Percentiles rank a stretch among this genome's conserved stretches.
Conservation (phyloP, 495 filamentous ascomycete species). For the Melanomma pulvis-pyrius region DNA sequence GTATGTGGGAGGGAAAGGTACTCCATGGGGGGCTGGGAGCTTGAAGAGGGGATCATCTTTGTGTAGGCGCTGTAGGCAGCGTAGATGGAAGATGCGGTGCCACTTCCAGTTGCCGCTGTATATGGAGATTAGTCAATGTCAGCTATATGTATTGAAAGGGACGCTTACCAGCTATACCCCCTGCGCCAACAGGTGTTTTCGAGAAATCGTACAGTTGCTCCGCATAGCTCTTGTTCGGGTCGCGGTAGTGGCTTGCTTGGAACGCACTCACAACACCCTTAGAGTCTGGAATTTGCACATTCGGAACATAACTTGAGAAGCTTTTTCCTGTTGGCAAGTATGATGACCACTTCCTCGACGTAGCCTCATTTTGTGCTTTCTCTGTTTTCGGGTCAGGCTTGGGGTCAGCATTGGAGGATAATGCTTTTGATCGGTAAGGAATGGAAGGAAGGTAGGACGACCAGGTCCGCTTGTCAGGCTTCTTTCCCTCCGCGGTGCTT, state of each 20-base stretch:
- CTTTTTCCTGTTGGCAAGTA: constrained; percentile 46
- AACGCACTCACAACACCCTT: constrained; percentile 39
- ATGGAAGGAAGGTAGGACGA: constrained; percentile 39
- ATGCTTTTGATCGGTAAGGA: constrained; percentile 27
- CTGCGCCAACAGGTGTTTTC: constrained; percentile 49
- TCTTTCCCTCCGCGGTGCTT: constrained; percentile 9
- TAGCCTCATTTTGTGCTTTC: constrained; percentile 38
- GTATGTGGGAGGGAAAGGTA: constrained; percentile 48
- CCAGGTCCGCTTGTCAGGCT: constrained; percentile 30
- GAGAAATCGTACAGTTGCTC: constrained; percentile 49
- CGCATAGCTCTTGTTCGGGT: constrained; percentile 46
- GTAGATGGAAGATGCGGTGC: constrained; percentile 43
- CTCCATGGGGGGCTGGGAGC: constrained; percentile 39
- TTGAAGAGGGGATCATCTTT: constrained; percentile 7
- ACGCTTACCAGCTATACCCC: constrained; percentile 37
- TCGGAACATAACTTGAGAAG: constrained; percentile 43
- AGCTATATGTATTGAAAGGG: not conserved
- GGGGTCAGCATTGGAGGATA: not conserved
- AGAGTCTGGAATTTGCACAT: constrained; percentile 36
- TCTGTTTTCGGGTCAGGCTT: constrained; percentile 13
- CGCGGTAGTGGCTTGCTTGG: constrained; percentile 40
- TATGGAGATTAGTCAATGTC: constrained; percentile 1
- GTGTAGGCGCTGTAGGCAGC: constrained; percentile 47
- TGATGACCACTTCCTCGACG: constrained; percentile 43
- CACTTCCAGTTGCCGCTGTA: constrained; percentile 39